Evolutionary conservation across 805 yeast species (phyloP).

Genomic region (Novakomyces olei): DNA sequence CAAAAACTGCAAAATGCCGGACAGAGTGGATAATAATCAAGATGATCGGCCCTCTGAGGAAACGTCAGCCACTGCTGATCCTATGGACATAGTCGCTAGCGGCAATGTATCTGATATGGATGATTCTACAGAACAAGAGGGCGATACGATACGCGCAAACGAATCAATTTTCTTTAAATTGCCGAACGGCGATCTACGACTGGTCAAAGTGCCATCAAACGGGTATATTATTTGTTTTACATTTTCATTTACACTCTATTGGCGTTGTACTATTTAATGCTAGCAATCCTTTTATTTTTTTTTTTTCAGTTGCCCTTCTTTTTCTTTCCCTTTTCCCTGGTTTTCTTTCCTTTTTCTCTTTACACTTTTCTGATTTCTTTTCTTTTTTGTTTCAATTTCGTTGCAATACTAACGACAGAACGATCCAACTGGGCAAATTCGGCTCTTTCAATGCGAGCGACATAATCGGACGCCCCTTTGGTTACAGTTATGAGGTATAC

Average conservation of each 20-base stretch:
- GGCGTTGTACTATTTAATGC: not conserved
- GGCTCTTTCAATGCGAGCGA: conserved; percentile 62
- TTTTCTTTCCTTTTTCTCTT: too few relatives aligned
- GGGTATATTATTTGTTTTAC: not conserved
- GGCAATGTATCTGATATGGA: too few relatives aligned
- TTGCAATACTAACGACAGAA: conserved; percentile 37
- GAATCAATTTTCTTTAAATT: conserved; percentile 1
- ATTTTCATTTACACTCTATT: not conserved
- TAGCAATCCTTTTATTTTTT: too few relatives aligned
- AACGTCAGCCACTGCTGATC: too few relatives aligned
- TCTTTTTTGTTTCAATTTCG: conserved; percentile 26
- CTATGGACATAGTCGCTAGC: too few relatives aligned
- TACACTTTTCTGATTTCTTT: not conserved
- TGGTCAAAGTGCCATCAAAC: not conserved
- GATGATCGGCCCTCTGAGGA: too few relatives aligned
- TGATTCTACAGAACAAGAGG: too few relatives aligned
- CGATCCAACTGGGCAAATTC: conserved; percentile 68
- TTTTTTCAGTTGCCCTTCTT: too few relatives aligned
- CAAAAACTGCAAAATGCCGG: too few relatives aligned
- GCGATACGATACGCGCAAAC: conserved; percentile 2
- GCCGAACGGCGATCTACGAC: conserved; percentile 1
- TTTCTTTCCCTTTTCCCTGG: too few relatives aligned
- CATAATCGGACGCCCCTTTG: conserved; percentile 61
- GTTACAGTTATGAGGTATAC: conserved; percentile 69
- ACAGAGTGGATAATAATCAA: too few relatives aligned